Base-by-base conservation (phyloP, 23 red algal species). In the Cyanidioschyzon merolae region DNA sequence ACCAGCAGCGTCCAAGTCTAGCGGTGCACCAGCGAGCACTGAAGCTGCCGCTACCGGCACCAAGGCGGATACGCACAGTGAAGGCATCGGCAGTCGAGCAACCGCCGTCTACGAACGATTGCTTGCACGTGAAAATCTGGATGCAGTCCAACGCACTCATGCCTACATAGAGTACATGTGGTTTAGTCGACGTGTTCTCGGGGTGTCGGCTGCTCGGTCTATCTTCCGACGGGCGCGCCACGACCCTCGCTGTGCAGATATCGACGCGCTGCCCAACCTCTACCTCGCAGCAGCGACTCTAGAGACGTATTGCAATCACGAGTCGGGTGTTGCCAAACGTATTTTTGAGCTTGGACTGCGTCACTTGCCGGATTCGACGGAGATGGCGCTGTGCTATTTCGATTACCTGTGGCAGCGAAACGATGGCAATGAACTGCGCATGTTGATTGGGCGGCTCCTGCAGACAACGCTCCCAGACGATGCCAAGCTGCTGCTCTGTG, bases 111-210 rank as follows among this genome's bases (percentile, higher is more conserved):
- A 71, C 63, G 63, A 71, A 71, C 63, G 63, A 25, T 27, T 71
- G 16, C 30, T 71, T 3, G 12, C 3, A 71, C 21, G 32, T 27
- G 63, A 71, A 35, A 32, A 32, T 35, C 32, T 25, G 29, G 63
- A 71, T 71, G 63, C 63, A 15, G n/a, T 35, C 12, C 63, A 35
- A 27, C 63, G 63, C 32, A 71, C 30, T 27, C 63, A 71, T 35
- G 78, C 68, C 39, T 81, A 81, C 68, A 81, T 81, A 24, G 54
- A 81, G 45, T 81, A 81, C 68, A 81, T 81, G 78, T 2, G 59
- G 38, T 81, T 81, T 81, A n/a, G n/a, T 26, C 59, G 78, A 63
- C 78, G 78, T 1, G n/a, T n/a, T 3, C 24, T 12, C 40, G 78
- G 78, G 3, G 68, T 81, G 2, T 21, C 40, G 37, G 45, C 40